Conservation (phyloP, 306 rosid genomes). For the Cicer yamashitae region DNA sequence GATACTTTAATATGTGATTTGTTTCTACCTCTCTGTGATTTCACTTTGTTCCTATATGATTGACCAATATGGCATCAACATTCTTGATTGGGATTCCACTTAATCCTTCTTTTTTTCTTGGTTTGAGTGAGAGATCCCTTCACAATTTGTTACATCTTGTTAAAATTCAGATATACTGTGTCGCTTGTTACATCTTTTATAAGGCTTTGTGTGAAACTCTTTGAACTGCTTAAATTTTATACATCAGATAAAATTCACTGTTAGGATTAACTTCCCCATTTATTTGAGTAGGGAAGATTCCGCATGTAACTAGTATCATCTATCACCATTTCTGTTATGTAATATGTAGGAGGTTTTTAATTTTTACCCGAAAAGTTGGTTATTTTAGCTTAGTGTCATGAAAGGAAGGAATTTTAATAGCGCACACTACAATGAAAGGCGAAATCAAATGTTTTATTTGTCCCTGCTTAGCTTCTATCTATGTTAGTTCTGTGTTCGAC, state of each 20-base stretch:
- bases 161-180: neutral
- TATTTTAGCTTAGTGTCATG: slow-evolving; percentile 4
- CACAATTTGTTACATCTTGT: neutral
- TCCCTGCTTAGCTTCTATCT: no score
- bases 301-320: slow-evolving; percentile 14
- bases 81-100: neutral
- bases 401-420: no score
- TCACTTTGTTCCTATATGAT: neutral
- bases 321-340: slow-evolving; percentile 8
- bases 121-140: slow-evolving; percentile 19
- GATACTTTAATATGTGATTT: slow-evolving; percentile 3
- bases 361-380: slow-evolving; percentile 1
- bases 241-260: no score
- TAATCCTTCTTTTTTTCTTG: neutral
- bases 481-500: no score
- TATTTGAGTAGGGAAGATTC: slow-evolving; percentile 9
- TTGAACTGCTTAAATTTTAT: no score
- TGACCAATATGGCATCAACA: slow-evolving; percentile 23
- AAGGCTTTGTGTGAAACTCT: no score
- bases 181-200: slow-evolving; percentile 15
- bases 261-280: slow-evolving; percentile 7
- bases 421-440: no score
- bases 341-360: neutral
- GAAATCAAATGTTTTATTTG: no score
- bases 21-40: neutral